Evolutionary conservation across 192 early-diverging fungal genomes (phyloP).

Genomic region (Umbelopsis vinacea): DNA sequence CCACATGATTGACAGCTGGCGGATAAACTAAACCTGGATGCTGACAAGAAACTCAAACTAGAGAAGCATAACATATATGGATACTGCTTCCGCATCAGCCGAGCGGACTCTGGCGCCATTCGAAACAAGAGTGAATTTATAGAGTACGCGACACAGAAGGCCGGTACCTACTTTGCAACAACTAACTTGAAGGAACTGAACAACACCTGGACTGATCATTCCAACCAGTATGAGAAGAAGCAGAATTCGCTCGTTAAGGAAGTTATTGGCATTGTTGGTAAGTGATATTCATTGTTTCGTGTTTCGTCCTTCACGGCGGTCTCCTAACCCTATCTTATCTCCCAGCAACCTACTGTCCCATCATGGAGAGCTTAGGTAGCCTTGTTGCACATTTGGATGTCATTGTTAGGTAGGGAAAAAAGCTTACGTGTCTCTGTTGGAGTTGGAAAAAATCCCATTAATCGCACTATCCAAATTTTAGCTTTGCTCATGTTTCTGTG

Average conservation of each 20-base stretch:
- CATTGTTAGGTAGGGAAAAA: conserved; percentile 64
- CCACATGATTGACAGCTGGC: conserved; percentile 50
- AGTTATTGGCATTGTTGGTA: conserved; percentile 83
- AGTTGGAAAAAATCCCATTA: too few relatives aligned
- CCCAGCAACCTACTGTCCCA: conserved; percentile 76
- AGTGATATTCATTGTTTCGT: not conserved
- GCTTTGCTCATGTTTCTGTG: conserved; percentile 85
- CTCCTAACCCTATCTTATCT: not conserved
- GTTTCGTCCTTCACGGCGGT: not conserved
- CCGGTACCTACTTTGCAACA: conserved; percentile 89
- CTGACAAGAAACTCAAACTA: conserved; percentile 88
- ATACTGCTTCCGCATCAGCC: conserved; percentile 81
- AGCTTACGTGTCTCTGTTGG: too few relatives aligned
- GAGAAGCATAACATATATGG: conserved; percentile 85
- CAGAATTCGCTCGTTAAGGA: conserved; percentile 84
- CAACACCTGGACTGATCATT: conserved; percentile 60
- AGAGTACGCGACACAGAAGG: conserved; percentile 88
- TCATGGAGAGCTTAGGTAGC: conserved; percentile 78
- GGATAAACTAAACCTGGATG: conserved; percentile 71
- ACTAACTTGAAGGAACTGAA: conserved; percentile 66
- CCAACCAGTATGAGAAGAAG: conserved; percentile 65
- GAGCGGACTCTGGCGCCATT: conserved; percentile 70
- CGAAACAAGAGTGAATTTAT: conserved; percentile 74
- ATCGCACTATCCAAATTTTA: conserved; percentile 24
- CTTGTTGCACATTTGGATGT: conserved; percentile 87